Evolutionary conservation across 2,329 filamentous ascomycete species (phyloP), one percentile per base, ranked within the genome.

Genomic region (Exophiala bonariae): DNA sequence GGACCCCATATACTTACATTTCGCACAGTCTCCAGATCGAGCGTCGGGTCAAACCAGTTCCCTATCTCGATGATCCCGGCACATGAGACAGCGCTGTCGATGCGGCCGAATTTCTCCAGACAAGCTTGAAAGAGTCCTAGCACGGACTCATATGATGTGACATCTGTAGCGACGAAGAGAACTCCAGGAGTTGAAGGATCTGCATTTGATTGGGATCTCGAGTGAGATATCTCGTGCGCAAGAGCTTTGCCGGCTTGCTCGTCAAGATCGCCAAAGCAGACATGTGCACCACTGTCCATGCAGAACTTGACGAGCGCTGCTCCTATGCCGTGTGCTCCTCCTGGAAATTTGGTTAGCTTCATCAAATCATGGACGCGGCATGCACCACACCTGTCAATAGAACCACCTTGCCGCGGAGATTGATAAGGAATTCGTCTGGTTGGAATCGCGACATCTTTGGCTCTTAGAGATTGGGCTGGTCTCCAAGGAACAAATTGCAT

Each of bases 71-170:
- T 62, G 3, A 73, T 68, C 0, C 72, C 75, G 2, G 75, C 76
- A 17, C 67, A 72, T 3, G 70, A 69, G 14, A 76, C 65, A 3
- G 73, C 75, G 47, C 72, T 68, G 47, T 79, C 75, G 30, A 78
- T 65, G 4, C 61, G 63, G 3, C 70, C 69, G 47, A 72, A 71
- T 3, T 60, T 63, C 7, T 67, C 57, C 33, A 68, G 67, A 0
- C 74, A 70, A 3, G 63, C 49, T 13, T 74, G 66, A 54, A 78
- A 79, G 3, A 78, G 61, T 4, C 60, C 59, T 23, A 76, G 58
- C 20, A 74, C 65, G 7, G 69, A 66, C 13, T 66, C 53, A 55
- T 78, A 76, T 32, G 66, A 57, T 11, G 68, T 66, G 3, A 76
- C 73, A 58, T 78, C 71, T 13, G 35, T 39, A 11, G 23, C 23